Percentiles rank a stretch among this genome's conserved stretches.
Conservation (phyloP, 768 basidiomycete species). For the Vararia minispora region DNA sequence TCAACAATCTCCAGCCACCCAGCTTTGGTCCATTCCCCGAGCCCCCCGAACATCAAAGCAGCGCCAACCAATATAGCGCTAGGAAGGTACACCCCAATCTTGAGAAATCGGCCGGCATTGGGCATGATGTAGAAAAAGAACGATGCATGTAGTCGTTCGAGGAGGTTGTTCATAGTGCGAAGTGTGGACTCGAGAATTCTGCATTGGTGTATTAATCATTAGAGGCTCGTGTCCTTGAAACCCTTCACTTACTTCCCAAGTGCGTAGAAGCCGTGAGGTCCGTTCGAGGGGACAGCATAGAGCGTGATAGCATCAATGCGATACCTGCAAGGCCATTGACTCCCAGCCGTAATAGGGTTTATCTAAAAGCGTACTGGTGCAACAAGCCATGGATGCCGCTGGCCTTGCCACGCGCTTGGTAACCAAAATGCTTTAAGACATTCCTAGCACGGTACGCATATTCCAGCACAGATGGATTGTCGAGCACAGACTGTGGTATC, state of each 20-base stretch:
- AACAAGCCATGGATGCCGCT: constrained; percentile 88
- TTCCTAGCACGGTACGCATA: constrained; percentile 55
- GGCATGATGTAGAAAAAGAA: constrained; percentile 93
- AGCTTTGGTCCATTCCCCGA: constrained; percentile 59
- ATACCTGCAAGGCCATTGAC: constrained; percentile 40
- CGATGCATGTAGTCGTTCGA: constrained; percentile 94
- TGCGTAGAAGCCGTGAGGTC: constrained; percentile 93
- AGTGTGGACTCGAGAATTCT: constrained; percentile 83
- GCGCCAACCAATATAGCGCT: constrained; percentile 77
- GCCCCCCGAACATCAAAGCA: constrained; percentile 76
- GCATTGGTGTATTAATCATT: background rate
- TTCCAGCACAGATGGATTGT: constrained; percentile 32
- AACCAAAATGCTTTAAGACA: constrained; percentile 56
- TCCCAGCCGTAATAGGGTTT: background rate
- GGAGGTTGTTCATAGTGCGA: constrained; percentile 84
- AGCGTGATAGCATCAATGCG: constrained; percentile 92
- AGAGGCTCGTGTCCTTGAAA: background rate
- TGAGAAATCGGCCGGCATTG: constrained; percentile 56
- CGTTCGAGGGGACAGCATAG: constrained; percentile 75
- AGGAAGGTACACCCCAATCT: constrained; percentile 87
- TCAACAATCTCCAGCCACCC: constrained; percentile 34
- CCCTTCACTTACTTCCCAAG: constrained; percentile 60
- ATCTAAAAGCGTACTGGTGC: constrained; percentile 47
- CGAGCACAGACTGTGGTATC: constrained; percentile 33
- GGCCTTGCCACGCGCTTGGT: constrained; percentile 67